A percentile compares a stretch with the other conserved stretches of the same genome.
Conservation (phyloP, 129 eudicot species). For the Flaveria ramosissima region DNA sequence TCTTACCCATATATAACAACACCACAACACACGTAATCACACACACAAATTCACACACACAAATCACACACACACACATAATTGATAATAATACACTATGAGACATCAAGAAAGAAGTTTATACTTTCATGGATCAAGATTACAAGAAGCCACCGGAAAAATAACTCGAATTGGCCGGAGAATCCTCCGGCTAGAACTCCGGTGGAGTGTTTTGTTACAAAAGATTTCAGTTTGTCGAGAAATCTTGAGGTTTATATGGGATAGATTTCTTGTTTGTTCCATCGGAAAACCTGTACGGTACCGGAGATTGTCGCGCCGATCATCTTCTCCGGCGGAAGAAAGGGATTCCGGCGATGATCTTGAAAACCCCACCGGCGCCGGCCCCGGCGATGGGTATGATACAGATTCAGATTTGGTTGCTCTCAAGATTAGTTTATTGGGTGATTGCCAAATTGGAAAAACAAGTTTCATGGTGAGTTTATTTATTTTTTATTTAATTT, state of each 20-base stretch:
- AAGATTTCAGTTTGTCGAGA: constrained; percentile 46
- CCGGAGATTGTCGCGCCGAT: constrained; percentile 51
- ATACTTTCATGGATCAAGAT: constrained; percentile 45
- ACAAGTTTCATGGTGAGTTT: constrained; percentile 80
- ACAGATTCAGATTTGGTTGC: constrained; percentile 75
- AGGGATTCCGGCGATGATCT: constrained; percentile 27
- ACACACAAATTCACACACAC: constrained; percentile 13
- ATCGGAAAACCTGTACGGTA: constrained; percentile 49
- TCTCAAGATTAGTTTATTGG: constrained; percentile 71
- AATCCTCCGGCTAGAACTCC: constrained; percentile 48
- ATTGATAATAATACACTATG: constrained; percentile 32
- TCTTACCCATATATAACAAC: constrained; percentile 29
- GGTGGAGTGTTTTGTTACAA: constrained; percentile 48
- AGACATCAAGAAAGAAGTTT: constrained; percentile 38
- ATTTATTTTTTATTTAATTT: not conserved
- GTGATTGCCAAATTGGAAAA: constrained; percentile 73
- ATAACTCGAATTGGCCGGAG: constrained; percentile 65
- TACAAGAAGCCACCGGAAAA: constrained; percentile 61
- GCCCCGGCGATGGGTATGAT: constrained; percentile 43
- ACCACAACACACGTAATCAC: constrained; percentile 21
- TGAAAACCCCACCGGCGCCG: constrained; percentile 33
- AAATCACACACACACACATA: too few relatives aligned
- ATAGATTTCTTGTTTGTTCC: constrained; percentile 59
- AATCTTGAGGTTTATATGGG: constrained; percentile 60
- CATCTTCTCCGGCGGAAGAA: constrained; percentile 32